phyloP scores from a whole-genome alignment of 345 rosid genomes.

The Populus davidiana region DNA sequence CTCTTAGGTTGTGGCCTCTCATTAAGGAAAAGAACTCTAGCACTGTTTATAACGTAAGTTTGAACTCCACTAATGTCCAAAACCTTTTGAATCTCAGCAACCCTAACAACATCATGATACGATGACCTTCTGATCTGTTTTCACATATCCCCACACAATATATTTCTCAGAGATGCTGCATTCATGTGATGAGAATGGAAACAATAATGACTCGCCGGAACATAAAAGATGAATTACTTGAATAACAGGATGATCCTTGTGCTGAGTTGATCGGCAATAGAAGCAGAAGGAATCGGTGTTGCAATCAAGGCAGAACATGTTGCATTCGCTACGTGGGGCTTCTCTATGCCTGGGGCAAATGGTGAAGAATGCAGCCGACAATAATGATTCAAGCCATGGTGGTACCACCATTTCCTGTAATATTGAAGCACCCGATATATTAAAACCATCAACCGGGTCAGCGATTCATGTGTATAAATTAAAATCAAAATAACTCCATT shows the following conservation, averaged over 20 bases:
- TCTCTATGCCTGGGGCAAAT: constrained; percentile 58
- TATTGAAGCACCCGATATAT: neutral
- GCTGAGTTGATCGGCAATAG: constrained; percentile 76
- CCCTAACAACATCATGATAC: constrained; percentile 88
- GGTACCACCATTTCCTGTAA: constrained; percentile 57
- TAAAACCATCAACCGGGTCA: neutral
- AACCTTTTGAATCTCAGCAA: constrained; percentile 65
- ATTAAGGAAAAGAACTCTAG: constrained; percentile 73
- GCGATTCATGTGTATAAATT: neutral
- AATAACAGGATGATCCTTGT: constrained; percentile 71
- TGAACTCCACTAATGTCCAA: constrained; percentile 81
- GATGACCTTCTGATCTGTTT: constrained; percentile 83
- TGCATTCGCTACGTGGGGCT: constrained; percentile 71
- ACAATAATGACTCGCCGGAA: neutral
- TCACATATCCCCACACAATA: neutral
- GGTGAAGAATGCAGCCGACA: constrained; percentile 57
- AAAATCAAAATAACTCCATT: neutral
- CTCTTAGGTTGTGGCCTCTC: constrained; percentile 74
- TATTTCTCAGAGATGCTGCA: neutral
- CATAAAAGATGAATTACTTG: constrained; percentile 40
- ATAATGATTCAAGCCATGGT: constrained; percentile 71
- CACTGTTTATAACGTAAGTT: constrained; percentile 88
- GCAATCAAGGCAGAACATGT: constrained; percentile 86
- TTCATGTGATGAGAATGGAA: neutral
- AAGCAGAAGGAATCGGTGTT: constrained; percentile 60